Evolutionary conservation across 805 yeast genomes (phyloP).

Genomic region (Saccharomycopsis synnaedendra): DNA sequence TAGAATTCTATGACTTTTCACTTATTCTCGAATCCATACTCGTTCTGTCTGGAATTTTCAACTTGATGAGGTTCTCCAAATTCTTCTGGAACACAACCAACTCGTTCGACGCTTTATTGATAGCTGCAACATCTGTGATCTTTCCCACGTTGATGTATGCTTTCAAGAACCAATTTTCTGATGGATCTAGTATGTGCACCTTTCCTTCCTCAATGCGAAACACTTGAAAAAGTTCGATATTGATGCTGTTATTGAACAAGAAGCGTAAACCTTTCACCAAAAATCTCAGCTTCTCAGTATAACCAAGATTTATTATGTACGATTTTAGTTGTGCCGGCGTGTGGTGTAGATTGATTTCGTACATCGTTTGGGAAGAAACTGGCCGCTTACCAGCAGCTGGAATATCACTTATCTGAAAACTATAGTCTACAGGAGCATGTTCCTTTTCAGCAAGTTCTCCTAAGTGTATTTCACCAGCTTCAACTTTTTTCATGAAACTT

Average conservation of each 20-base stretch:
- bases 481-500: slow-evolving; percentile 1
- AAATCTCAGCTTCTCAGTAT: slow-evolving; percentile 48
- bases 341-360: slow-evolving; percentile 34
- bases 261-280: slow-evolving; percentile 52
- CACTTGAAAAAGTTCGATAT: slow-evolving; percentile 45
- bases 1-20: not conserved
- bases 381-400: slow-evolving; percentile 65
- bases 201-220: slow-evolving; percentile 20
- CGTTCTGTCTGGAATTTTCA: slow-evolving; percentile 68
- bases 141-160: slow-evolving; percentile 61
- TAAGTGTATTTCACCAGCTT: not conserved
- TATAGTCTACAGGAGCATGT: not conserved
- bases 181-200: slow-evolving; percentile 34
- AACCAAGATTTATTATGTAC: slow-evolving; percentile 57
- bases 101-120: slow-evolving; percentile 53
- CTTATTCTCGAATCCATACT: slow-evolving; percentile 69
- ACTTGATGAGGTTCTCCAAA: slow-evolving; percentile 53
- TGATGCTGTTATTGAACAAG: slow-evolving; percentile 43
- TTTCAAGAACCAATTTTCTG: slow-evolving; percentile 46
- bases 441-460: not conserved
- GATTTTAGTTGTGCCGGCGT: slow-evolving; percentile 24
- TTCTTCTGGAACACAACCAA: slow-evolving; percentile 53
- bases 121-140: slow-evolving; percentile 64
- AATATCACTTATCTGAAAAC: slow-evolving; percentile 51
- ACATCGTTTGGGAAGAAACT: slow-evolving; percentile 54